Evolutionary conservation across 2,329 filamentous ascomycete genomes (phyloP), one percentile per base, ranked within the genome.

Genomic region (Pseudogymnoascus sp.): DNA sequence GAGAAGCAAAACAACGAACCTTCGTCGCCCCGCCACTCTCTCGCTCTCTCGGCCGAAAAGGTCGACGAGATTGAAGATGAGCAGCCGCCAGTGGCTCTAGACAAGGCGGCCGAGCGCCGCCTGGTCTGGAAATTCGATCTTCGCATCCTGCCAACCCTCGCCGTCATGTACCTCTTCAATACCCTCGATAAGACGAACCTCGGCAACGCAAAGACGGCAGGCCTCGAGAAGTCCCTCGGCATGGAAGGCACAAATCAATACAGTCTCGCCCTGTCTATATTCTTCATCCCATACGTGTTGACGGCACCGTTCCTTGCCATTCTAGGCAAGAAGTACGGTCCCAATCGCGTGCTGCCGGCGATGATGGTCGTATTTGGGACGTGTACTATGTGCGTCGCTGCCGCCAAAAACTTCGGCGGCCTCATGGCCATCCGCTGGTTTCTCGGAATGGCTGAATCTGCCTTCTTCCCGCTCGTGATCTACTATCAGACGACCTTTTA

Each of bases 341-440:
- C 87, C 0, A 78, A 82, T 61, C 76, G 80, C 16, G 83, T 87
- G 8, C 74, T 91, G 7, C 85, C 86, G 0, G 71, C 84, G 57
- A 80, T 89, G 72, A 90, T 90, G 87, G 79, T 86, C 64, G 77
- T 71, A 38, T 90, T 90, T 68, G 87, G 87, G 6, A 77, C 76
- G 2, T 80, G 86, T 69, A 89, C 87, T 0, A 71, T 90, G 32
- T 73, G 88, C 35, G 78, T 78, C 25, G 78, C 82, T 0, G 76
- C 80, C 1, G 79, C 78, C 1, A 72, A 76, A 61, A 86, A 85
- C 67, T 90, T 87, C 67, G 74, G 78, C 9, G 85, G 86, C 0
- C 77, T 91, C 66, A 83, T 90, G 70, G 81, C 86, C 2, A 70
- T 89, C 18, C 78, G 86, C 20, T 89, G 85, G 82, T 86, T 90